Base-by-base conservation (phyloP, 208 protist genomes). In the Strigomonas culicis region DNA sequence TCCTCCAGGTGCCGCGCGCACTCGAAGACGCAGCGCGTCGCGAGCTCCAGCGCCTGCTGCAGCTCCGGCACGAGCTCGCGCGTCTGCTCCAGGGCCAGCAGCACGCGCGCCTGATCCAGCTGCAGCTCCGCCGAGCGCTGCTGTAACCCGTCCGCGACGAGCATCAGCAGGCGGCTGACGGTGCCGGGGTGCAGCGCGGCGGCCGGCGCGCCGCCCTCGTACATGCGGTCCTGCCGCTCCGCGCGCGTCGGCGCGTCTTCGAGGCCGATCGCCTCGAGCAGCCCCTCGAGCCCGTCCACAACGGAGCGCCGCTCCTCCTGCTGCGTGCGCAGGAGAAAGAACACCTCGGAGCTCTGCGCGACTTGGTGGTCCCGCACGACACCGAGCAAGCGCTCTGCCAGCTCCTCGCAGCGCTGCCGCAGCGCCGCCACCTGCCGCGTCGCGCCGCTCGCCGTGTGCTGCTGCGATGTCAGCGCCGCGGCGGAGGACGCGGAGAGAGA, bases 281-380 rank as follows among this genome's bases (percentile, higher is more conserved):
- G 68, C 1, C 43, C 73, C 21, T 72, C 47, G 24, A 92, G 41
- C 24, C 63, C 69, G 8, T 82, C 78, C 28, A 57, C 69, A 30
- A 88, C 58, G 64, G 88, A 88, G 50, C 69, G 71, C 19, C 82
- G 79, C 74, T 92, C 86, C 72, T 86, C 82, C 58, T 82, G 76
- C 64, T 92, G 86, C 11, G 78, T 72, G 34, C 82, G 80, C 15
- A 89, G 70, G 2, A 92, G 74, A 71, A 89, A 87, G 32, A 73
- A 58, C 46, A 89, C 72, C 59, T 81, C 82, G 3, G 77, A 62
- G n/a, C 72, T 77, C 64, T 92, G 76, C 43, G 77, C 74, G 27
- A 81, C 50, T 67, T 92, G 81, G 17, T 66, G 59, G 41, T 84
- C 85, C 30, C 82, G 73, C 51, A 82, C 75, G 0, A 63, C 47